Evolutionary conservation across 139 green algal genomes (phyloP).

Genomic region (Pleodorina starrii): DNA sequence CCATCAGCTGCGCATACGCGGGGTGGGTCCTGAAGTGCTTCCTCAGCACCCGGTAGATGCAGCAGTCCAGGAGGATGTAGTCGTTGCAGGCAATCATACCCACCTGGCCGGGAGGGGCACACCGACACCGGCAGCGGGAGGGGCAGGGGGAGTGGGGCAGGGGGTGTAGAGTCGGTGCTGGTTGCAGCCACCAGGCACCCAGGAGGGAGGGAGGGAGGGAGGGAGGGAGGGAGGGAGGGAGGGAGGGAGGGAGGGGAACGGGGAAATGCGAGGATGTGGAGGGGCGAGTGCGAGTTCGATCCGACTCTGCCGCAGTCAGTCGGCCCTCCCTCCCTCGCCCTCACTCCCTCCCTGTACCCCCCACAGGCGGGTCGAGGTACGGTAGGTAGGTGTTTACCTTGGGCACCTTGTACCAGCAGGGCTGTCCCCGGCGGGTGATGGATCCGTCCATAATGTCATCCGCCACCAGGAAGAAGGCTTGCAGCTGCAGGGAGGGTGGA

Average conservation of each 20-base stretch:
- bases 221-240: no score
- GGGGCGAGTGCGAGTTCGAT: no score
- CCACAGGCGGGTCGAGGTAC: no score
- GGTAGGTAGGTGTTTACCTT: no score
- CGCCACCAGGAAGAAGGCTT: conserved; percentile 98
- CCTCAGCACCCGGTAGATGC: conserved; percentile 95
- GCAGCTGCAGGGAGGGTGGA: conserved; percentile 70
- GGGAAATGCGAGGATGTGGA: no score
- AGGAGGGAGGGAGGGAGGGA: no score
- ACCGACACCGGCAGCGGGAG: no score
- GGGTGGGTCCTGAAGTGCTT: conserved; percentile 76
- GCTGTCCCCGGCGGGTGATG: conserved; percentile 95
- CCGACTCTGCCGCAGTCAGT: no score
- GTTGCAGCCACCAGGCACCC: no score
- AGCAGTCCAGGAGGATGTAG: conserved; percentile 96
- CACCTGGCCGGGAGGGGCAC: conserved; percentile 84
- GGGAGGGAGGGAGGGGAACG: no score
- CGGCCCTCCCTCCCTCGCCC: not conserved
- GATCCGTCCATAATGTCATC: conserved; percentile 99
- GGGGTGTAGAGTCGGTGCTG: no score
- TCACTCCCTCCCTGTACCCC: not conserved
- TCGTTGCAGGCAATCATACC: conserved; percentile 98
- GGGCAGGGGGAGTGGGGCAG: no score
- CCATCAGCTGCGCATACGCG: conserved; percentile 78
- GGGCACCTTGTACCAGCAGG: conserved; percentile 96